Percentiles rank a stretch among this genome's conserved stretches.
phyloP scores from a whole-genome alignment of 768 basidiomycete genomes.

The Royoungia palumana region DNA sequence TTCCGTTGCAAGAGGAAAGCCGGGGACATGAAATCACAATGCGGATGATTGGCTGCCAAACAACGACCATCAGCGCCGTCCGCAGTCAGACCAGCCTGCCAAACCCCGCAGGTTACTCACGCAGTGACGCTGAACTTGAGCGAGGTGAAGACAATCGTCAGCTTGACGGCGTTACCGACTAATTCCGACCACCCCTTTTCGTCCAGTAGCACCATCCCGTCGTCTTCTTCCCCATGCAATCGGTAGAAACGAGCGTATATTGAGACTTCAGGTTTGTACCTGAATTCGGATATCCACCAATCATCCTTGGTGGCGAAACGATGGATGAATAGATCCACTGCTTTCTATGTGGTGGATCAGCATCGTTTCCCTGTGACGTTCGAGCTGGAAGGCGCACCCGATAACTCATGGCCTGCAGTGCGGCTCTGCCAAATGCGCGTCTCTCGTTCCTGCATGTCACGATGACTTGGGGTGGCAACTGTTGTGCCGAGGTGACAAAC shows the following conservation, averaged over 20 bases:
- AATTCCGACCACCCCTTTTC: constrained; percentile 33
- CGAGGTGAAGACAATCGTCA: constrained; percentile 32
- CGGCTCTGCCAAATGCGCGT: constrained; percentile 30
- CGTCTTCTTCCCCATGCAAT: constrained; percentile 32
- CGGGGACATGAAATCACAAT: constrained; percentile 12
- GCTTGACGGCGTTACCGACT: constrained; percentile 32
- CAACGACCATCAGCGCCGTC: constrained; percentile 8
- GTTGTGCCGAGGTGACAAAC: constrained; percentile 26
- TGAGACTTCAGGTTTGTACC: constrained; percentile 33
- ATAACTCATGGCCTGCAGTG: constrained; percentile 33
- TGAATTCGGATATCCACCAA: constrained; percentile 35
- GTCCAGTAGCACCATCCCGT: constrained; percentile 30
- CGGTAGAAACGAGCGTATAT: constrained; percentile 34
- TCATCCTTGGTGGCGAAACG: constrained; percentile 35
- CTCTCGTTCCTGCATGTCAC: constrained; percentile 31
- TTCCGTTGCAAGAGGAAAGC: background rate
- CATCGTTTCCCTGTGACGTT: background rate
- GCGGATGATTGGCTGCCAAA: constrained; percentile 26
- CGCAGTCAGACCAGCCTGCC: constrained; percentile 1
- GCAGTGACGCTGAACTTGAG: constrained; percentile 33
- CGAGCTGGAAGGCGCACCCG: constrained; percentile 21
- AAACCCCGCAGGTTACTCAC: constrained; percentile 17
- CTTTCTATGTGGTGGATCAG: constrained; percentile 25
- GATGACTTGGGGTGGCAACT: constrained; percentile 31
- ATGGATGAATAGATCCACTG: constrained; percentile 29